Base-by-base conservation (phyloP, 2,329 filamentous ascomycete species). In the Penicillium brasilianum region DNA sequence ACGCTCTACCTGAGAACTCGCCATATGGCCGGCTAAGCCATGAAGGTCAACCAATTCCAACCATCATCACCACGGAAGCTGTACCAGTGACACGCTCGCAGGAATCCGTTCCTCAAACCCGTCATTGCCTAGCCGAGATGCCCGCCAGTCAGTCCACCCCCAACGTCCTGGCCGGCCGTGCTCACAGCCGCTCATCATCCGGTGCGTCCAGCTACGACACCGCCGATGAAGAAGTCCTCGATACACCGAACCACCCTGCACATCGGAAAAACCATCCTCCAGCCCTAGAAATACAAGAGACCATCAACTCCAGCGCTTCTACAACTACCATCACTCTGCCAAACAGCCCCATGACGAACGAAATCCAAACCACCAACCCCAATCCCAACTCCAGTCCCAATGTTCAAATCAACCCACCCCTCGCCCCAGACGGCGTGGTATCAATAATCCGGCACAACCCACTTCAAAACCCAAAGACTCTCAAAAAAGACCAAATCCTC, bases 141-240 rank as follows among this genome's bases (percentile, higher is more conserved):
- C 53, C 55, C 32, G 28, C 25, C 14, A 37, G 28, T 16, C 18
- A 36, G 14, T 39, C 52, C 2, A 51, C 53, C 7, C 46, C 16
- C 20, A 56, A 39, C 28, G 39, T 30, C n/a, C n/a, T 50, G 9
- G 32, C 32, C 25, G 49, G 32, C 30, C 53, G 59, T 22, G 43
- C 54, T 16, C 61, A 58, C 34, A 66, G 60, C 16, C 57, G 62
- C 30, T 51, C 65, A 25, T 63, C 69, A 10, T 68, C 68, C n/a
- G 61, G 55, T 6, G 67, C 68, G 32, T 73, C 73, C 7, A 71
- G 72, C 39, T 76, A 76, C 34, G 68, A 75, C 14, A 76, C 74
- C 7, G 73, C 74, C 32, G 71, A 74, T 28, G 74, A 76, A 64
- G 65, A 64, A 43, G 43, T 58, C 16, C 64, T 69, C 3, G 62